Percentiles rank a stretch among this genome's conserved stretches.
Evolutionary conservation across 2,329 filamentous ascomycete genomes (phyloP).

Genomic region (Beauveria rudraprayagi): DNA sequence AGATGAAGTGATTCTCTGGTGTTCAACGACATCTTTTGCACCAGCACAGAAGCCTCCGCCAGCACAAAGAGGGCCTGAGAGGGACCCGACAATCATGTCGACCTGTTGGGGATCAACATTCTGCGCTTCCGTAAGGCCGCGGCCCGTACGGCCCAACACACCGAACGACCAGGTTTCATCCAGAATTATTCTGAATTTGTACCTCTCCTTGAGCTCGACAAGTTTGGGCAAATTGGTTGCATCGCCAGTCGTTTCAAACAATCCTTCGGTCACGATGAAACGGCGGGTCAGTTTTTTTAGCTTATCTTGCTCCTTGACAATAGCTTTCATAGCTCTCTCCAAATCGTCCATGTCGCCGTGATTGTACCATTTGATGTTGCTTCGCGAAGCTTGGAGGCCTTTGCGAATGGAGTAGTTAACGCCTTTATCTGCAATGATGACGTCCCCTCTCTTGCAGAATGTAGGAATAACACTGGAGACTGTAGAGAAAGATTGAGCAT

Average conservation of each 20-base stretch:
- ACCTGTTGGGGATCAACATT: slow-evolving; percentile 90
- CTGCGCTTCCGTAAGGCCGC: slow-evolving; percentile 89
- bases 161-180: slow-evolving; percentile 98
- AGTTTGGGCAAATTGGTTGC: slow-evolving; percentile 77
- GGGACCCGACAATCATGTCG: slow-evolving; percentile 93
- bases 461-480: slow-evolving; percentile 95
- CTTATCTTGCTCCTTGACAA: slow-evolving; percentile 77
- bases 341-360: slow-evolving; percentile 95
- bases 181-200: slow-evolving; percentile 96
- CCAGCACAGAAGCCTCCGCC: slow-evolving; percentile 96
- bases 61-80: slow-evolving; percentile 82
- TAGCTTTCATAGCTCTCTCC: slow-evolving; percentile 73
- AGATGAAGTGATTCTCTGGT: slow-evolving; percentile 87
- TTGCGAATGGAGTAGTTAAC: slow-evolving; percentile 93
- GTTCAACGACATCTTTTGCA: slow-evolving; percentile 83
- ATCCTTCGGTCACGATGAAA: slow-evolving; percentile 91
- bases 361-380: slow-evolving; percentile 86
- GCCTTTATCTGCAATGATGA: slow-evolving; percentile 90
- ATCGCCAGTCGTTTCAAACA: slow-evolving; percentile 89
- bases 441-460: slow-evolving; percentile 93
- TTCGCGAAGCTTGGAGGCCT: slow-evolving; percentile 86
- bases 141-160: slow-evolving; percentile 81
- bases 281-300: slow-evolving; percentile 82
- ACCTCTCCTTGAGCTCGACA: slow-evolving; percentile 87
- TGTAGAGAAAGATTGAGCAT: slow-evolving; percentile 92